Evolutionary conservation across 2,329 filamentous ascomycete species (phyloP).

Genomic region (Apiospora sp.): DNA sequence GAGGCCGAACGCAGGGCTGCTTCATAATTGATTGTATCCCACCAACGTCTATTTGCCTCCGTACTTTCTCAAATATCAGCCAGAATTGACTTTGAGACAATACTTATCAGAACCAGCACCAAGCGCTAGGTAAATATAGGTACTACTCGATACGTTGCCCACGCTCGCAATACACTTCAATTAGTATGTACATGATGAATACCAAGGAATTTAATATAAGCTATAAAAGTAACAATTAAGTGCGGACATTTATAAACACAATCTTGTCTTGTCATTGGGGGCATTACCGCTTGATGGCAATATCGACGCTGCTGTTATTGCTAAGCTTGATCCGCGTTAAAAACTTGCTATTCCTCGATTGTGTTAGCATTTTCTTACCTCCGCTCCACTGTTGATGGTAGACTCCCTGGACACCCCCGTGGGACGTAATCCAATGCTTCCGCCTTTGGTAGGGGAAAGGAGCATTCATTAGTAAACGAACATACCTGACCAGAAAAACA

Average conservation of each 20-base stretch:
- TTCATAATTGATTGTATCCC: conserved; percentile 17
- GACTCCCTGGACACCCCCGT: neutral
- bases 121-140: too few relatives aligned
- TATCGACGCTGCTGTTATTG: neutral
- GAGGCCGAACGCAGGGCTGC: neutral
- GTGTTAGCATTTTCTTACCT: neutral
- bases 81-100: neutral
- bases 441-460: neutral
- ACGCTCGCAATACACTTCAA: too few relatives aligned
- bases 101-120: too few relatives aligned
- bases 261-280: neutral
- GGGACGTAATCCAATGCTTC: neutral
- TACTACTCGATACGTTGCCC: too few relatives aligned
- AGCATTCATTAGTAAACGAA: neutral
- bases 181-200: too few relatives aligned
- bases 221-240: too few relatives aligned
- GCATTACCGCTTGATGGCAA: neutral
- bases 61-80: neutral
- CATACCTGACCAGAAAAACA: neutral
- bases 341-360: neutral
- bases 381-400: neutral
- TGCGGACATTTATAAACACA: too few relatives aligned
- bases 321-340: neutral
- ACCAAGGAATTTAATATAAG: too few relatives aligned
- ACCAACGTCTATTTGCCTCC: neutral